phyloP scores from a whole-genome alignment of 78 protist genomes.

The Isochrysis galbana region DNA sequence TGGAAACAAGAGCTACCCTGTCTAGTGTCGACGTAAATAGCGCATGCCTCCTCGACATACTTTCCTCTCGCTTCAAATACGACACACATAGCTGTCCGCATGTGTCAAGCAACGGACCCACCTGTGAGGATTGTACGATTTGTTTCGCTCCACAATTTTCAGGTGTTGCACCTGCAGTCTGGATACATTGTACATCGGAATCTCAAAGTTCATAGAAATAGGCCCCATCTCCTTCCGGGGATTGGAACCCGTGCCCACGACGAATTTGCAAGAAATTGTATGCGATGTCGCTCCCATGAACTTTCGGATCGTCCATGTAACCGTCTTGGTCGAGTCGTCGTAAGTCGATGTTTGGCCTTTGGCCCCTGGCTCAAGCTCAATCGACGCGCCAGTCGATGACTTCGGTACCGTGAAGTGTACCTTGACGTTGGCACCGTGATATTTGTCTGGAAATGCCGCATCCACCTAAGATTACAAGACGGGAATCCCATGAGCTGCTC shows the following conservation, averaged over 20 bases:
- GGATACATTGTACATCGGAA: slow-evolving; percentile 71
- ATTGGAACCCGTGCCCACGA: neutral
- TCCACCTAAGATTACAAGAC: too few species aligned
- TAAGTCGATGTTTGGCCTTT: slow-evolving; percentile 33
- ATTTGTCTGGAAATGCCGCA: slow-evolving; percentile 43
- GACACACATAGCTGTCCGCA: slow-evolving; percentile 48
- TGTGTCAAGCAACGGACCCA: slow-evolving; percentile 77
- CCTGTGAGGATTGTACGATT: slow-evolving; percentile 54
- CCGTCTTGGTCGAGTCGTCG: slow-evolving; percentile 15
- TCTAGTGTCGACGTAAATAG: too few species aligned
- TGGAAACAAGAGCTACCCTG: too few species aligned
- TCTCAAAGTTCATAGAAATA: slow-evolving; percentile 71
- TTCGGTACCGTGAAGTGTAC: slow-evolving; percentile 40
- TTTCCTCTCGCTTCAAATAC: too few species aligned
- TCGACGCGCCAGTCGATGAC: slow-evolving; percentile 9
- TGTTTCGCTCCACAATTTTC: slow-evolving; percentile 47
- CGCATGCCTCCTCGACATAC: too few species aligned
- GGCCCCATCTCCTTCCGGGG: slow-evolving; percentile 79
- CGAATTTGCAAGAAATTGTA: neutral
- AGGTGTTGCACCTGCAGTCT: slow-evolving; percentile 57
- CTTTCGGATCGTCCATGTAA: slow-evolving; percentile 30
- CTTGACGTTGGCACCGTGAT: slow-evolving; percentile 38
- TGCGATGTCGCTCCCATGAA: slow-evolving; percentile 47
- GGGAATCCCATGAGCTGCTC: too few species aligned
- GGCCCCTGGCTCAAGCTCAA: slow-evolving; percentile 23